Evolutionary conservation across 108 stramenopile genomes (phyloP).

Genomic region (Epithemia pelagica): DNA sequence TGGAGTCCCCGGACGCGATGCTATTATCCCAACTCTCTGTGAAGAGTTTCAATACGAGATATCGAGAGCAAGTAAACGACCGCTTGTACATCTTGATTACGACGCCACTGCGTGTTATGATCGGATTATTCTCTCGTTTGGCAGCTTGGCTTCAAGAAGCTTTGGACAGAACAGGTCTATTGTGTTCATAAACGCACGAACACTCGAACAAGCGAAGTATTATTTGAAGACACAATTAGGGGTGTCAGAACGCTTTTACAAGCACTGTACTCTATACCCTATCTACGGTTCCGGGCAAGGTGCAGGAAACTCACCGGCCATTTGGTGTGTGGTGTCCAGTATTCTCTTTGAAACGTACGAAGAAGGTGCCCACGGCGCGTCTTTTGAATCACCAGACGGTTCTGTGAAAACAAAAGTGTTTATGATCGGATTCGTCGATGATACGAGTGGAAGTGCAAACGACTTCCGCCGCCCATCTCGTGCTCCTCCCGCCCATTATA

Average conservation of each 20-base stretch:
- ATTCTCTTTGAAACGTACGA: background rate
- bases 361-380: background rate
- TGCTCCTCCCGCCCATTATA: background rate
- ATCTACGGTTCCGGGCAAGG: slow-evolving; percentile 8
- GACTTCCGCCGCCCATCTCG: background rate
- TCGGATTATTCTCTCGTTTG: background rate
- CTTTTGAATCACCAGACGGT: background rate
- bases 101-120: slow-evolving; percentile 11
- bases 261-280: background rate
- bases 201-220: background rate
- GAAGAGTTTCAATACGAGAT: background rate
- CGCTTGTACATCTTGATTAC: background rate
- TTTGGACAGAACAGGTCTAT: background rate
- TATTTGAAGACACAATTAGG: slow-evolving; percentile 1
- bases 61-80: background rate
- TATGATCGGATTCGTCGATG: background rate
- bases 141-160: background rate
- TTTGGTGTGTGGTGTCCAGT: slow-evolving; percentile 2
- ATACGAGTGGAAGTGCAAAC: background rate
- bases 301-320: background rate
- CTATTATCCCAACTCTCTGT: background rate
- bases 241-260: background rate
- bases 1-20: background rate
- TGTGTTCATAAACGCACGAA: background rate
- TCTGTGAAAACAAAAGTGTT: background rate